Conservation (phyloP, 306 rosid genomes). For the Boehmeria nivea region DNA sequence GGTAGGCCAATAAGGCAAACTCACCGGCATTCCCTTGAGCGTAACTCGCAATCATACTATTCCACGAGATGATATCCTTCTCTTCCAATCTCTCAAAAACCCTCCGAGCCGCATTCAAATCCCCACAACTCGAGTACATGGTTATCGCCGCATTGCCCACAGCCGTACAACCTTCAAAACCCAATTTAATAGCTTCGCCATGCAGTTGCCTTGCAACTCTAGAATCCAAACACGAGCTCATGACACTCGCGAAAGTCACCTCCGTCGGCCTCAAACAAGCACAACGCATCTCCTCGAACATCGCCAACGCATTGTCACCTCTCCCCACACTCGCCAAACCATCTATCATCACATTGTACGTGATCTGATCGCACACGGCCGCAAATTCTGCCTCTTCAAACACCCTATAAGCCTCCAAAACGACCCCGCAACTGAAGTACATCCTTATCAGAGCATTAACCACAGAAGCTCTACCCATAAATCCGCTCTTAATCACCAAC, state of each 20-base stretch:
- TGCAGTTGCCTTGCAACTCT: constrained; percentile 50
- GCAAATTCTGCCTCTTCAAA: constrained; percentile 43
- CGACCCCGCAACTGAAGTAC: constrained; percentile 50
- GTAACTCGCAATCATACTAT: constrained; percentile 35
- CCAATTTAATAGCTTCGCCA: constrained; percentile 49
- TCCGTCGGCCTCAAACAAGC: constrained; percentile 28
- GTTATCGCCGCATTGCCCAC: constrained; percentile 24
- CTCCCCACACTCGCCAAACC: constrained; percentile 20
- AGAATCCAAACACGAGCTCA: constrained; percentile 35
- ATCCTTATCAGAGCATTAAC: constrained; percentile 58
- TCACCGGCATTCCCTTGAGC: too few species aligned
- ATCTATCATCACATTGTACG: constrained; percentile 70
- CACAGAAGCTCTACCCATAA: constrained; percentile 48
- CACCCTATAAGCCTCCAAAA: constrained; percentile 42
- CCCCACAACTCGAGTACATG: constrained; percentile 36
- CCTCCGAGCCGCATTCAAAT: constrained; percentile 24
- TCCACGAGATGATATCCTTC: constrained; percentile 40
- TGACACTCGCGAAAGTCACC: constrained; percentile 29
- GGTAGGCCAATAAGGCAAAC: constrained; percentile 40
- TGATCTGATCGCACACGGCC: constrained; percentile 46
- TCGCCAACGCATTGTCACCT: constrained; percentile 33
- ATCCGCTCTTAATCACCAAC: constrained; percentile 44
- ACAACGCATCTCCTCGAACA: constrained; percentile 34
- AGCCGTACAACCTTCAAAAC: constrained; percentile 29
- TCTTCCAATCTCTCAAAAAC: constrained; percentile 28